These are phyloP conservation scores for Monilinia aucupariae DNA, from an alignment of 2,329 filamentous ascomycete genomes.

Conservation along the genomic window DNA sequence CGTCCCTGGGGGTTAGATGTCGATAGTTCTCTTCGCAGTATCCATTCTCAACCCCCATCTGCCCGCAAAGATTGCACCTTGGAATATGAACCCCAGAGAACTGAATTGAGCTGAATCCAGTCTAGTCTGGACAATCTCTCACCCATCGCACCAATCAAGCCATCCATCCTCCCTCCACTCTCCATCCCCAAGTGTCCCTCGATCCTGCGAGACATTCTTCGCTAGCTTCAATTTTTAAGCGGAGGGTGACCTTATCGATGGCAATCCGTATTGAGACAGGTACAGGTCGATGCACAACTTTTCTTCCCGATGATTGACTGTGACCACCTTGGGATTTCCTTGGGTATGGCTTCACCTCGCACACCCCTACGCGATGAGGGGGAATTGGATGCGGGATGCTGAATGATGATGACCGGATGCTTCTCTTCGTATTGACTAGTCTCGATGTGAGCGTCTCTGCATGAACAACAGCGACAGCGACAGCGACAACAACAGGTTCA, in stretches of 20 bases:
- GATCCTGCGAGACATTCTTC: conserved; percentile 2
- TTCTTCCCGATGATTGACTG: background rate
- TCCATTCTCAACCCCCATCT: background rate
- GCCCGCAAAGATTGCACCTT: background rate
- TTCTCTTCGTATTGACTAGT: conserved; percentile 4
- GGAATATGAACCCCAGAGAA: no score
- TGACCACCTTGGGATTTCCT: no score
- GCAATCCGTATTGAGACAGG: background rate
- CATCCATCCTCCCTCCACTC: background rate
- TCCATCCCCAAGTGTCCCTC: no score
- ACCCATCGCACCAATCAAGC: background rate
- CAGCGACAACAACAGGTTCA: background rate
- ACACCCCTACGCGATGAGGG: background rate
- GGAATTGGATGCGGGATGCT: no score
- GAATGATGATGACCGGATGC: background rate
- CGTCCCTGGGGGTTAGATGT: background rate
- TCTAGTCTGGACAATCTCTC: background rate
- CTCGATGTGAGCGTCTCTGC: background rate
- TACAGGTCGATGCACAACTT: background rate
- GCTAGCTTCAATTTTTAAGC: background rate
- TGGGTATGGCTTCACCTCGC: background rate
- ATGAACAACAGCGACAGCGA: background rate
- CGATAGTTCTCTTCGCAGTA: background rate
- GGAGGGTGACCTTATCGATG: no score
- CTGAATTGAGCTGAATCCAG: background rate